Percentiles rank a stretch among this genome's conserved stretches.
Evolutionary conservation across 225 moss, liverwort and hornwort species (phyloP).

Genomic region (Neckera pumila): DNA sequence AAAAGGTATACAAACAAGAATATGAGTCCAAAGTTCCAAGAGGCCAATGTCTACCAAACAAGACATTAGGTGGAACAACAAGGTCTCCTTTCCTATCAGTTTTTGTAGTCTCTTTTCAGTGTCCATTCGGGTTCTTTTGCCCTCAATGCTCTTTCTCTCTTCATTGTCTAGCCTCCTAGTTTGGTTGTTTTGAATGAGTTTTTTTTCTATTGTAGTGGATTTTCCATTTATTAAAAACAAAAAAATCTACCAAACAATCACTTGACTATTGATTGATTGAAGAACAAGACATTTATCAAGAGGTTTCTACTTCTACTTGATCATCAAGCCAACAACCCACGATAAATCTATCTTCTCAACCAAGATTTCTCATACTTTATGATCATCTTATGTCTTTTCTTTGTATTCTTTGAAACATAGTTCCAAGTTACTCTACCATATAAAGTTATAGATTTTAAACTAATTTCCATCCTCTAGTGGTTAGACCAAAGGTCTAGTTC

Average conservation of each 20-base stretch:
- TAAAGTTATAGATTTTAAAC: neutral
- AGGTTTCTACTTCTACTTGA: neutral
- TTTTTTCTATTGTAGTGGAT: no score
- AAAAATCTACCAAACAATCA: neutral
- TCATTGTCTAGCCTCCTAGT: no score
- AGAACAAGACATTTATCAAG: no score
- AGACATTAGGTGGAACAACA: no score
- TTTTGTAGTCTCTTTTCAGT: no score
- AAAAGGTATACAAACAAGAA: neutral
- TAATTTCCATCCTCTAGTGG: neutral
- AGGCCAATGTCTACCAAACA: neutral
- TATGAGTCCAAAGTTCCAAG: neutral
- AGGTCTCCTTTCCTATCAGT: no score
- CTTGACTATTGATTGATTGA: rapidly evolving
- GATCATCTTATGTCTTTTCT: neutral
- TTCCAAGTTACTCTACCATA: no score
- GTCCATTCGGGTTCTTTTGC: no score
- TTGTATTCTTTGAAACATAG: neutral
- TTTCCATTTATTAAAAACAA: no score
- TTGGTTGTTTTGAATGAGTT: no score
- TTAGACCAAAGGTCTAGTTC: neutral
- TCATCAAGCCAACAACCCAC: rapidly evolving
- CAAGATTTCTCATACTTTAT: neutral
- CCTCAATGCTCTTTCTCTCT: no score
- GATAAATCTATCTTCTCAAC: neutral